A percentile compares a stretch with the other conserved stretches of the same genome.
phyloP scores from a whole-genome alignment of 805 yeast species.

The Teunomyces stri region DNA sequence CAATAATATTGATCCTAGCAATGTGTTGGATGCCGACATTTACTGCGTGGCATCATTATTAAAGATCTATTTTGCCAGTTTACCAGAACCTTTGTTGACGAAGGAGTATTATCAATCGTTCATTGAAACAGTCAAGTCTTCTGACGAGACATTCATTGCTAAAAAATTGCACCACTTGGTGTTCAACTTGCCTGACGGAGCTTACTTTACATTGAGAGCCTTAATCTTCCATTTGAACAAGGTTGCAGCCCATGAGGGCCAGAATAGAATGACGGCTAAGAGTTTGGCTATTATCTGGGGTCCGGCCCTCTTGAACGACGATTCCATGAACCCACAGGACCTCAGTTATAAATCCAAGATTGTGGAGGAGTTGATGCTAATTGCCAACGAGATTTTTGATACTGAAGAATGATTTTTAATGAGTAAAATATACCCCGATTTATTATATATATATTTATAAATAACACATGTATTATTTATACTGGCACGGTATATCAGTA shows the following conservation, averaged over 20 bases:
- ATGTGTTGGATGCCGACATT: constrained; percentile 73
- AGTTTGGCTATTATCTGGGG: constrained; percentile 94
- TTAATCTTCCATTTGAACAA: constrained; percentile 81
- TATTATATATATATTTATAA: background rate
- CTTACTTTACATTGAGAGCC: constrained; percentile 86
- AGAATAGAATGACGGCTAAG: constrained; percentile 78
- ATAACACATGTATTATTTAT: background rate
- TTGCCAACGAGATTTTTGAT: constrained; percentile 74
- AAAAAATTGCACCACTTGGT: constrained; percentile 85
- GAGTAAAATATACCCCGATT: background rate
- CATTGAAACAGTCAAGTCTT: constrained; percentile 61
- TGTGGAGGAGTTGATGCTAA: constrained; percentile 78
- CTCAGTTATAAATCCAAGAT: constrained; percentile 73
- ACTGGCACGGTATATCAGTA: background rate
- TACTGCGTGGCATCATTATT: constrained; percentile 84
- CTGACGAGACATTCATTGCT: constrained; percentile 46
- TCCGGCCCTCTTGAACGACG: constrained; percentile 74
- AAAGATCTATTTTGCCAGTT: constrained; percentile 75
- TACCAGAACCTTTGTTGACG: constrained; percentile 87
- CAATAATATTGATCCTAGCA: constrained; percentile 36
- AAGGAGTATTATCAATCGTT: constrained; percentile 58
- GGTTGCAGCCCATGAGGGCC: constrained; percentile 58
- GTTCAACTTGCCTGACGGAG: constrained; percentile 89
- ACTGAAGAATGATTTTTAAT: constrained; percentile 26
- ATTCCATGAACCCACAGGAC: constrained; percentile 64